A percentile compares a stretch with the other conserved stretches of the same genome.
These are phyloP conservation scores for Boletus vermiculosoides DNA, from an alignment of 768 basidiomycete species.

Conservation along the genomic window DNA sequence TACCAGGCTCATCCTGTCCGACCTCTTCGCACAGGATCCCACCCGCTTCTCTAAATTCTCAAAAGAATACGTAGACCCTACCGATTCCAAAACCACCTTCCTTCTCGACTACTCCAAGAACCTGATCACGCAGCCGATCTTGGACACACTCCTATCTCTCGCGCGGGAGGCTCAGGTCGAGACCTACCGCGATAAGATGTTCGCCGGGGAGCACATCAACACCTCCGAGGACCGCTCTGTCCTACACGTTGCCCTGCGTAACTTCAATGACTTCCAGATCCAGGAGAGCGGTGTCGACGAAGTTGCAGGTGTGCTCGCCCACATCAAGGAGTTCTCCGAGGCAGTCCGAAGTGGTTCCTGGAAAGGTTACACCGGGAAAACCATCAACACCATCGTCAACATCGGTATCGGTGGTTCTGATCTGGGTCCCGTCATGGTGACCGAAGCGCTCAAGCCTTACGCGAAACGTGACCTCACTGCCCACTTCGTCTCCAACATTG, in stretches of 20 bases:
- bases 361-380: slow-evolving; percentile 97
- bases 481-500: slow-evolving; percentile 96
- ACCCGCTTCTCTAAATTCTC: slow-evolving; percentile 85
- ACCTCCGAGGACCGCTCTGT: slow-evolving; percentile 98
- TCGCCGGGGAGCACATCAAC: slow-evolving; percentile 95
- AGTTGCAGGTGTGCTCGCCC: slow-evolving; percentile 78
- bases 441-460: slow-evolving; percentile 94
- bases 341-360: slow-evolving; percentile 81
- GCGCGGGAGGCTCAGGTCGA: slow-evolving; percentile 87
- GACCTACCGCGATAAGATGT: slow-evolving; percentile 87
- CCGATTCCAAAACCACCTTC: slow-evolving; percentile 71
- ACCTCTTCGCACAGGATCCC: slow-evolving; percentile 90
- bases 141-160: slow-evolving; percentile 72
- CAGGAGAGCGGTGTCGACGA: slow-evolving; percentile 78
- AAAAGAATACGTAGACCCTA: slow-evolving; percentile 64
- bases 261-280: slow-evolving; percentile 76
- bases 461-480: slow-evolving; percentile 83
- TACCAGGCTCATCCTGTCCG: slow-evolving; percentile 77
- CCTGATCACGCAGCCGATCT: slow-evolving; percentile 83
- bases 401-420: slow-evolving; percentile 99
- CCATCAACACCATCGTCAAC: slow-evolving; percentile 93
- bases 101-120: slow-evolving; percentile 98
- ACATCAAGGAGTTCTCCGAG: slow-evolving; percentile 90
- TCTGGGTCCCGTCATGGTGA: slow-evolving; percentile 98
- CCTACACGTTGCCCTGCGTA: slow-evolving; percentile 89